phyloP scores from a whole-genome alignment of 345 rosid genomes.

The Tarenaya hassleriana region DNA sequence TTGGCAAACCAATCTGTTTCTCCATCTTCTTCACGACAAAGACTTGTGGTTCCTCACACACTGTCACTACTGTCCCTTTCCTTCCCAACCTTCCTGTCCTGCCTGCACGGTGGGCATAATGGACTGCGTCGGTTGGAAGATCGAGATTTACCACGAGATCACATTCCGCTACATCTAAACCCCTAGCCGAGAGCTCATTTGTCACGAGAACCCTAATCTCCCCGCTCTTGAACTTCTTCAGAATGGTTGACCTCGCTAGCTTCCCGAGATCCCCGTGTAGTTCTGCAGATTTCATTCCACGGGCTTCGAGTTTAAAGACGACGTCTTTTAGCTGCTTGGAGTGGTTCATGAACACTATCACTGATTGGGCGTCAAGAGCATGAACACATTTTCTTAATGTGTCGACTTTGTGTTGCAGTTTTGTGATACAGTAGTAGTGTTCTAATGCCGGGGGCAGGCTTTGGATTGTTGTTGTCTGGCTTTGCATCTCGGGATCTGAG shows the following conservation, averaged over 20 bases:
- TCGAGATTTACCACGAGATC: slow-evolving; percentile 88
- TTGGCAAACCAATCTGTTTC: slow-evolving; percentile 69
- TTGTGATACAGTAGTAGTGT: slow-evolving; percentile 68
- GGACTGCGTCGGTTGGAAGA: slow-evolving; percentile 70
- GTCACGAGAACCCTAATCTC: slow-evolving; percentile 73
- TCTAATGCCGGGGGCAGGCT: slow-evolving; percentile 84
- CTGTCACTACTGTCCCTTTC: slow-evolving; percentile 73
- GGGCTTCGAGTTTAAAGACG: slow-evolving; percentile 86
- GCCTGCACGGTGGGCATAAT: slow-evolving; percentile 89
- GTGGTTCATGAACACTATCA: slow-evolving; percentile 91
- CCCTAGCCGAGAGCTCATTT: slow-evolving; percentile 94
- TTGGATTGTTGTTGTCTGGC: slow-evolving; percentile 46
- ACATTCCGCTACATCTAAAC: slow-evolving; percentile 81
- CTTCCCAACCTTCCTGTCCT: slow-evolving; percentile 86
- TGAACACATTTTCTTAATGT: slow-evolving; percentile 77
- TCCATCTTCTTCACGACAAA: slow-evolving; percentile 85
- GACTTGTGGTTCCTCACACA: slow-evolving; percentile 76
- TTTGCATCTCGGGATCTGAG: slow-evolving; percentile 35
- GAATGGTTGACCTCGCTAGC: slow-evolving; percentile 75
- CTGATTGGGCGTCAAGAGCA: slow-evolving; percentile 75
- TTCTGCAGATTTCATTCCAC: slow-evolving; percentile 73
- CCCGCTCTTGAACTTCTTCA: slow-evolving; percentile 86
- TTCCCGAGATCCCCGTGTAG: slow-evolving; percentile 94
- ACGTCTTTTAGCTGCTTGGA: slow-evolving; percentile 83
- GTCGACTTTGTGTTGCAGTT: slow-evolving; percentile 84